Percentiles rank a stretch among this genome's conserved stretches.
Evolutionary conservation across 179 eudicot species (phyloP).

Genomic region (Beta lomatogona): DNA sequence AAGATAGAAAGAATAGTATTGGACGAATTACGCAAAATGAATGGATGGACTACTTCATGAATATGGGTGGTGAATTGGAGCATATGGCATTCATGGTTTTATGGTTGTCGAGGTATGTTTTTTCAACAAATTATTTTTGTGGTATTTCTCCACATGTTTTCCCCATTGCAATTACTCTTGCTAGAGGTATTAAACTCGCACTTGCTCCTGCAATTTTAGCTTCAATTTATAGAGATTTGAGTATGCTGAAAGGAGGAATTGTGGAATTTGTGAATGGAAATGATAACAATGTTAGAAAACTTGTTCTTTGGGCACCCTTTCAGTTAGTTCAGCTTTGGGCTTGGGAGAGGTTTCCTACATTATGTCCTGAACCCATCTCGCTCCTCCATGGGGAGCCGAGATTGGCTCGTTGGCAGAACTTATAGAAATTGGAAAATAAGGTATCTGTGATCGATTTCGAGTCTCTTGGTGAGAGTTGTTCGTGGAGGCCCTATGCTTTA

Average conservation of each 20-base stretch:
- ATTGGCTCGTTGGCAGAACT: no score
- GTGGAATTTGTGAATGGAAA: not conserved
- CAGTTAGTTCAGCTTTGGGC: constrained; percentile 43
- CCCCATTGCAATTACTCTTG: constrained; percentile 9
- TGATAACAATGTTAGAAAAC: not conserved
- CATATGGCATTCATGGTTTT: constrained; percentile 44
- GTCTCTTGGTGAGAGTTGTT: no score
- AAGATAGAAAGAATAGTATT: constrained; percentile 21
- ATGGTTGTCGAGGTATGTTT: constrained; percentile 51
- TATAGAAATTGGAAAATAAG: no score
- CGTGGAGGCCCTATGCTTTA: no score
- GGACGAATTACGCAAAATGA: no score
- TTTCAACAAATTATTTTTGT: not conserved
- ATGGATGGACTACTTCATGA: not conserved
- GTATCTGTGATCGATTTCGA: no score
- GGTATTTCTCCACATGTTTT: constrained; percentile 18
- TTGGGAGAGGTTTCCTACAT: constrained; percentile 43
- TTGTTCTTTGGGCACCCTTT: constrained; percentile 19
- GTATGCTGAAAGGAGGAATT: not conserved
- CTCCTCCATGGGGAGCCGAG: no score
- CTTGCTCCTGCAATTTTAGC: not conserved
- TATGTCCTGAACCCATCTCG: no score
- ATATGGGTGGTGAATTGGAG: constrained; percentile 29
- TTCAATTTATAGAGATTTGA: not conserved
- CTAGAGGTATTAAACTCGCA: not conserved